A percentile compares a stretch with the other conserved stretches of the same genome.
Conservation (phyloP, 495 filamentous ascomycete genomes). For the Glutinoglossum americanum region DNA sequence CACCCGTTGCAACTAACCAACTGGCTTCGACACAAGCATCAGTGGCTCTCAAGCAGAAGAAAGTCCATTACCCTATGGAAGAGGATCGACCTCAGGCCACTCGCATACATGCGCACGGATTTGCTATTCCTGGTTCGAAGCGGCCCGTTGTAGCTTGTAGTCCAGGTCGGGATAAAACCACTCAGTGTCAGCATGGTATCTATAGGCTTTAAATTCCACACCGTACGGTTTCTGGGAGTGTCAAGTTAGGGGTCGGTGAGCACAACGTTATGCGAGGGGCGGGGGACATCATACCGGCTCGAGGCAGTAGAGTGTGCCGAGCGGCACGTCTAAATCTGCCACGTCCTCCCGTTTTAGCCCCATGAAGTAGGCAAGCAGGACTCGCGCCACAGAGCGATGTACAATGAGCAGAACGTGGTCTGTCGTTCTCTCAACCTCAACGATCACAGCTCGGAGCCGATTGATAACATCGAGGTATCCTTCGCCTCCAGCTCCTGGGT, state of each 20-base stretch:
- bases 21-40: not conserved
- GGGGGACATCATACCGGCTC: slow-evolving; percentile 35
- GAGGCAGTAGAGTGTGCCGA: slow-evolving; percentile 79
- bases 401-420: slow-evolving; percentile 83
- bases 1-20: not conserved
- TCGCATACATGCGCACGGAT: not conserved
- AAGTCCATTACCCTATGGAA: not conserved
- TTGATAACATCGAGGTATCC: slow-evolving; percentile 95
- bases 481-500: slow-evolving; percentile 87
- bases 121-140: not conserved
- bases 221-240: slow-evolving; percentile 61
- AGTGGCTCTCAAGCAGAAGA: not conserved
- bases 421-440: slow-evolving; percentile 89
- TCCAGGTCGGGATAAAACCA: slow-evolving; percentile 68
- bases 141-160: slow-evolving; percentile 39
- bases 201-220: slow-evolving; percentile 85
- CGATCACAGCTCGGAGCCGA: slow-evolving; percentile 81
- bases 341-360: slow-evolving; percentile 76
- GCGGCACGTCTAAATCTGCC: slow-evolving; percentile 74
- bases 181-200: slow-evolving; percentile 50
- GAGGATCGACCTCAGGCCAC: not conserved
- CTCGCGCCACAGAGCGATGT: slow-evolving; percentile 74
- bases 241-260: not conserved
- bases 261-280: not conserved
- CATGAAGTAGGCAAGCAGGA: slow-evolving; percentile 89